phyloP scores from a whole-genome alignment of 768 basidiomycete species.

The Pulveroboletus frians region DNA sequence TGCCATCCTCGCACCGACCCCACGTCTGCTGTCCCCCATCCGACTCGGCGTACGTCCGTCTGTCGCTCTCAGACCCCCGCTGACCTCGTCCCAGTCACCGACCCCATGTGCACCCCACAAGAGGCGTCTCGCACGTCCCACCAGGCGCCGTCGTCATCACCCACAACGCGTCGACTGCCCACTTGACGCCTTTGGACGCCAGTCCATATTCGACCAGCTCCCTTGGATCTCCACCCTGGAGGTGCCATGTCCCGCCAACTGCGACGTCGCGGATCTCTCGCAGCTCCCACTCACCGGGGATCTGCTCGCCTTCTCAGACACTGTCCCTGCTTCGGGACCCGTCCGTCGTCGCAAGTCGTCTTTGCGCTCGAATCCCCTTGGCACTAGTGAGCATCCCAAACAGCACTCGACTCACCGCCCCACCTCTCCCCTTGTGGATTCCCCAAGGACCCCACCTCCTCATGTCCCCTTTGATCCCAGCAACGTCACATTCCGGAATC shows the following conservation, averaged over 20 bases:
- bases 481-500: slow-evolving; percentile 49
- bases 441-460: slow-evolving; percentile 33
- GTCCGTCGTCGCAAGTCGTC: slow-evolving; percentile 56
- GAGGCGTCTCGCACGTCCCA: slow-evolving; percentile 36
- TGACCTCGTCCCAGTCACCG: slow-evolving; percentile 27
- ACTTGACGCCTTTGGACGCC: slow-evolving; percentile 30
- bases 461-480: slow-evolving; percentile 41
- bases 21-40: slow-evolving; percentile 38
- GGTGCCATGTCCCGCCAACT: slow-evolving; percentile 38
- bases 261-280: slow-evolving; percentile 65
- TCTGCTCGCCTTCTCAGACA: slow-evolving; percentile 16
- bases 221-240: slow-evolving; percentile 66
- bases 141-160: slow-evolving; percentile 41
- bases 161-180: slow-evolving; percentile 38
- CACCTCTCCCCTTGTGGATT: slow-evolving; percentile 13
- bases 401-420: slow-evolving; percentile 29
- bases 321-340: slow-evolving; percentile 40
- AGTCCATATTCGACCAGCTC: slow-evolving; percentile 51
- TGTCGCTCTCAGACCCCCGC: slow-evolving; percentile 7
- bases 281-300: slow-evolving; percentile 39
- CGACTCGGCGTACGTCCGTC: slow-evolving; percentile 29
- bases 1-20: slow-evolving; percentile 40
- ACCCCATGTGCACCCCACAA: slow-evolving; percentile 36
- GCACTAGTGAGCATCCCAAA: slow-evolving; percentile 18
- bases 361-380: slow-evolving; percentile 45